phyloP scores from a whole-genome alignment of 805 yeast species.

The Candida nonsorbophila region DNA sequence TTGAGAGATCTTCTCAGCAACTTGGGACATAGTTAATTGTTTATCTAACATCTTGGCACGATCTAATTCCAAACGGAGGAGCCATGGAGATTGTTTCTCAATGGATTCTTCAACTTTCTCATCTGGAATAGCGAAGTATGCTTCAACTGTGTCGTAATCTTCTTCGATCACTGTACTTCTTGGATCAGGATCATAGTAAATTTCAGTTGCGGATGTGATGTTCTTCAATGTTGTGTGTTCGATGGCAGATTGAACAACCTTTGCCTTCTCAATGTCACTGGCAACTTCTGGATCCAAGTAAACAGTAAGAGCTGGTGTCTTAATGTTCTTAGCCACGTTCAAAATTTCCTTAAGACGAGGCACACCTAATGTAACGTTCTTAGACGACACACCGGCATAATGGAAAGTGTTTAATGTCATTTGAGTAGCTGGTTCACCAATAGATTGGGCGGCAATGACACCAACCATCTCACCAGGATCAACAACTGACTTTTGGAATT shows the following conservation, averaged over 20 bases:
- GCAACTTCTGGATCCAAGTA: slow-evolving; percentile 78
- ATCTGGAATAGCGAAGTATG: slow-evolving; percentile 96
- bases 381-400: slow-evolving; percentile 95
- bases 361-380: slow-evolving; percentile 94
- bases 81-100: slow-evolving; percentile 97
- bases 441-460: slow-evolving; percentile 94
- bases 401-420: slow-evolving; percentile 98
- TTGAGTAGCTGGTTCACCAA: slow-evolving; percentile 98
- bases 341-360: slow-evolving; percentile 97
- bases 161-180: slow-evolving; percentile 94
- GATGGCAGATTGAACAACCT: slow-evolving; percentile 91
- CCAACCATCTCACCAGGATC: slow-evolving; percentile 99
- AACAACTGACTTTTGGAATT: slow-evolving; percentile 85
- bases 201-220: slow-evolving; percentile 96
- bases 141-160: slow-evolving; percentile 94
- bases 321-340: slow-evolving; percentile 96
- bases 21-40: slow-evolving; percentile 96
- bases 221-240: slow-evolving; percentile 94
- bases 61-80: slow-evolving; percentile 91
- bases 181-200: slow-evolving; percentile 97
- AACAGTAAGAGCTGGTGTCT: slow-evolving; percentile 99
- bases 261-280: slow-evolving; percentile 87
- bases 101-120: slow-evolving; percentile 92
- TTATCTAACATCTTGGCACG: slow-evolving; percentile 99
- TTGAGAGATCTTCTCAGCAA: slow-evolving; percentile 90